phyloP scores from a whole-genome alignment of 2,329 filamentous ascomycete species.

The Cordyceps cateniannulata region DNA sequence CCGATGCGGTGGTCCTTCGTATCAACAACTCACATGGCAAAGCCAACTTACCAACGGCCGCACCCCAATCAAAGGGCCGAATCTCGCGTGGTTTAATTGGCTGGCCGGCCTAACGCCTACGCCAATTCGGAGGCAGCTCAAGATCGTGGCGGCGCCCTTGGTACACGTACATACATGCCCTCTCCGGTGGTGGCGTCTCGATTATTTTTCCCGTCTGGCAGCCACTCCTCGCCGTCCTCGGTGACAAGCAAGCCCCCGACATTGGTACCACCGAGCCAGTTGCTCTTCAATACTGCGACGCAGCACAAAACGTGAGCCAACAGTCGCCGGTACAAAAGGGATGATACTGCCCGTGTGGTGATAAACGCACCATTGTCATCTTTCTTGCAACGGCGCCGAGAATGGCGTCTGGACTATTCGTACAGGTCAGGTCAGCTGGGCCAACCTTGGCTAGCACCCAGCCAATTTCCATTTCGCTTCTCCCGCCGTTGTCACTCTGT shows the following conservation, averaged over 20 bases:
- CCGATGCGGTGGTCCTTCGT: neutral
- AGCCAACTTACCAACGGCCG: neutral
- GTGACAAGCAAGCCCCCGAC: neutral
- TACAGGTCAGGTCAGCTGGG: slow-evolving; percentile 1
- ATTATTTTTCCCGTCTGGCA: neutral
- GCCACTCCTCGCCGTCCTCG: neutral
- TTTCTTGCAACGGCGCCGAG: neutral
- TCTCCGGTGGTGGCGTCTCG: neutral
- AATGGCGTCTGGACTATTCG: neutral
- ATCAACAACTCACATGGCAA: neutral
- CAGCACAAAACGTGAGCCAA: neutral
- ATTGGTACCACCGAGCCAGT: no score
- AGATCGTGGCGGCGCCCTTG: slow-evolving; percentile 12
- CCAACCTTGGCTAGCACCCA: neutral
- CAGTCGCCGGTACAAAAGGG: no score
- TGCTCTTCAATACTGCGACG: neutral
- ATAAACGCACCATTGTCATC: no score
- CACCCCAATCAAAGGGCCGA: slow-evolving; percentile 1
- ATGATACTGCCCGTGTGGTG: no score
- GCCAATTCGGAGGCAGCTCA: neutral
- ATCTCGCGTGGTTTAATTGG: slow-evolving; percentile 1
- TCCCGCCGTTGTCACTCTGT: neutral
- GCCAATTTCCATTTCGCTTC: neutral
- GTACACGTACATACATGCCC: neutral
- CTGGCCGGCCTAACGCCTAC: neutral